Evolutionary conservation across 441 rosid genomes (phyloP), one percentile per base, ranked within the genome.

Genomic region (Codiaeum variegatum): DNA sequence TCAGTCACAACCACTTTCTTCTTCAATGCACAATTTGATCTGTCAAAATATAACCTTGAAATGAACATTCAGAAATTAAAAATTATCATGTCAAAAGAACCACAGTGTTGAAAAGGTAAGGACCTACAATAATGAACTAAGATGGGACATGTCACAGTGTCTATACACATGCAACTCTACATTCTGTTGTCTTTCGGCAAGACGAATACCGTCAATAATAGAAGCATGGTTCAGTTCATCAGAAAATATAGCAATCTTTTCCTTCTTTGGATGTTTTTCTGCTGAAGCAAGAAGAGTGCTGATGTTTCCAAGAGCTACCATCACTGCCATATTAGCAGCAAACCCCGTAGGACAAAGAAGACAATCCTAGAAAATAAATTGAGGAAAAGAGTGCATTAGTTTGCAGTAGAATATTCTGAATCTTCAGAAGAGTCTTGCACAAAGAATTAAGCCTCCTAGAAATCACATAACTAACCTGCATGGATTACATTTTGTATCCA

Each of bases 311-410:
- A 94, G 78, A 26, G 97, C 91, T 71, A 94, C 98, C 96, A 94
- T 87, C 69, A 84, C 77, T 65, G 98, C 97, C 98, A 89, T 91
- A 78, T 94, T 94, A 55, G 98, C 98, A 73, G 98, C 80, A 88
- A 91, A 94, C 28, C 98, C 98, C 77, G 96, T 86, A 72, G 98
- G 98, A 85, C 98, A 94, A 74, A 92, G 94, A 86, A 94, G 97
- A 87, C 97, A 92, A 67, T 94, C 98, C 98, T 92, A 78, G 67
- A 72, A 42, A 72, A 79, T 76, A 81, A 75, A 83, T 78, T 66
- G 54, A 79, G 69, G 71, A 75, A 73, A 77, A 78, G 38, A 47
- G 60, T 46, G 23, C 67, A 84, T 79, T 72, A 81, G 78, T 76
- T 79, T 71, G 55, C 73, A 68, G 74, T 55, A 32, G 29, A 67